Conservation (phyloP, 768 basidiomycete genomes). For the Boletellus ananas region DNA sequence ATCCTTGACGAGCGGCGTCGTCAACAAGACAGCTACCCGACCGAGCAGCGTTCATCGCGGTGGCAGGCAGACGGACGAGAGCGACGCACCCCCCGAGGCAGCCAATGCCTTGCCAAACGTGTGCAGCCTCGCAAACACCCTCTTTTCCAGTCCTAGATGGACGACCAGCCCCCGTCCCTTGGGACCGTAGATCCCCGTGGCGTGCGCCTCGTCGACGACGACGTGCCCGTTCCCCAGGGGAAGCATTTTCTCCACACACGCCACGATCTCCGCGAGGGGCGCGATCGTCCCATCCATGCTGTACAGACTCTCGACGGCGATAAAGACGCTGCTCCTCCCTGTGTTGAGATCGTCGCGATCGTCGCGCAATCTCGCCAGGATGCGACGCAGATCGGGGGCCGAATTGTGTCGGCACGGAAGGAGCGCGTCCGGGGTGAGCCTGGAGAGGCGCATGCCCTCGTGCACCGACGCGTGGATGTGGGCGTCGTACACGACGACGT, state of each 20-base stretch:
- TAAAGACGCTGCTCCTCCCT: no score
- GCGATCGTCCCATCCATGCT: no score
- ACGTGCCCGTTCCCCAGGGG: no score
- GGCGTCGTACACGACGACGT: conserved; percentile 31
- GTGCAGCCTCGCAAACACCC: conserved; percentile 74
- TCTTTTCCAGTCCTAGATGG: conserved; percentile 62
- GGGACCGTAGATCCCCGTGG: conserved; percentile 85
- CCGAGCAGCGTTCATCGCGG: neutral
- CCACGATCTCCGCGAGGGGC: no score
- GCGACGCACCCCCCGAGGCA: conserved; percentile 72
- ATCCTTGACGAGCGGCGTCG: conserved; percentile 65
- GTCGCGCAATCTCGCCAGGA: conserved; percentile 36
- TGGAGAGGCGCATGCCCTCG: conserved; percentile 36
- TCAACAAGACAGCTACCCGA: conserved; percentile 67
- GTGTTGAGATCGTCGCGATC: conserved; percentile 26
- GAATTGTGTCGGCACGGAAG: no score
- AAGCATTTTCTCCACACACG: no score
- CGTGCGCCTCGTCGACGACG: conserved; percentile 90
- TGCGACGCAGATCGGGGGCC: no score
- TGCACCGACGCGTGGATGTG: conserved; percentile 89
- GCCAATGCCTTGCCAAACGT: conserved; percentile 94
- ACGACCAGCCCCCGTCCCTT: conserved; percentile 73
- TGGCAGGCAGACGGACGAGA: neutral
- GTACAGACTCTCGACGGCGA: no score
- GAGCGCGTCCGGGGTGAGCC: no score